phyloP scores from a whole-genome alignment of 208 protist genomes.

The Blastocrithidia nonstop region DNA sequence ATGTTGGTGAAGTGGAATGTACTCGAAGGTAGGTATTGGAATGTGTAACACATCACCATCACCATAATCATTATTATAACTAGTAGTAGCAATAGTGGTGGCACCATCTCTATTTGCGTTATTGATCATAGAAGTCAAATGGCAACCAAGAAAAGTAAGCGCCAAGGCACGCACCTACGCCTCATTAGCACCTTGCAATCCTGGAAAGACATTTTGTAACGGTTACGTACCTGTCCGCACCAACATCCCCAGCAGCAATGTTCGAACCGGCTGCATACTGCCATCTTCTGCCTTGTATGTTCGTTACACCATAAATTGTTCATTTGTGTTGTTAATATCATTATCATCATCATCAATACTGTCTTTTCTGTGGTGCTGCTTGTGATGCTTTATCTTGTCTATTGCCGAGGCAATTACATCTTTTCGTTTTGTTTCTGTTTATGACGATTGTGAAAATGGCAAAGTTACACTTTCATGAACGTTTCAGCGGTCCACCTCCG shows the following conservation, averaged over 20 bases:
- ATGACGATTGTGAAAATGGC: too few species aligned
- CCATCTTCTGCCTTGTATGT: too few species aligned
- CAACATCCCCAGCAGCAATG: constrained; percentile 33
- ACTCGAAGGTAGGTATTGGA: constrained; percentile 28
- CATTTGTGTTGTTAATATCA: constrained; percentile 6
- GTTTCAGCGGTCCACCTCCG: constrained; percentile 64
- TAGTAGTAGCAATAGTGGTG: too few species aligned
- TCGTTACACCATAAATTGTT: too few species aligned
- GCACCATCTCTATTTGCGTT: too few species aligned
- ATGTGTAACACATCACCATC: not conserved
- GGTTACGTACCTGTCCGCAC: constrained; percentile 24
- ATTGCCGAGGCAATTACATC: too few species aligned
- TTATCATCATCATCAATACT: constrained; percentile 7
- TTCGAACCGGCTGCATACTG: constrained; percentile 35
- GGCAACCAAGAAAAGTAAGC: too few species aligned
- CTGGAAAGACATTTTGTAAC: too few species aligned
- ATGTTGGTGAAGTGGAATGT: constrained; percentile 36
- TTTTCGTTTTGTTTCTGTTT: too few species aligned
- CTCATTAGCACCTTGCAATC: not conserved
- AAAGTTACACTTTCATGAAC: too few species aligned
- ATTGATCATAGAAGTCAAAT: too few species aligned
- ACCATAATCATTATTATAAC: not conserved
- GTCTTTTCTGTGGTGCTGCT: constrained; percentile 8
- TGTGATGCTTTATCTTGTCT: too few species aligned
- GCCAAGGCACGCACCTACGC: not conserved